These are phyloP conservation scores for Pleurotus salmoneostramineus DNA, from an alignment of 768 basidiomycete genomes.

Conservation along the genomic window DNA sequence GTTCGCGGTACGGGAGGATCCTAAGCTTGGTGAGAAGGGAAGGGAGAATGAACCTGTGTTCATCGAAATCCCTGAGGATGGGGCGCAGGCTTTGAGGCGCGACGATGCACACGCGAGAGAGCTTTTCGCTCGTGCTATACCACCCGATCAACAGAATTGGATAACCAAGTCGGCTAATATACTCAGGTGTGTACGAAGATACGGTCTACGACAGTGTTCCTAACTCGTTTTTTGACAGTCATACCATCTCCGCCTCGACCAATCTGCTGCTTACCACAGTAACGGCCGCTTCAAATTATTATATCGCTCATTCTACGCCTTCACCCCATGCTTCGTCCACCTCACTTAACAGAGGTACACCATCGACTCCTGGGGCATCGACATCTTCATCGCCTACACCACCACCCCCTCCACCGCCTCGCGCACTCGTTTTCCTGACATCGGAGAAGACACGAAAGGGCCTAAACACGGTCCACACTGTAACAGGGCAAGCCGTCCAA, in stretches of 20 bases:
- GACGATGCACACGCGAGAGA: conserved; percentile 40
- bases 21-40: conserved; percentile 41
- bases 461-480: conserved; percentile 56
- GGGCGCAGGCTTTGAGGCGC: conserved; percentile 22
- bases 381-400: conserved; percentile 8
- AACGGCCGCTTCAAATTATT: conserved; percentile 55
- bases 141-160: conserved; percentile 69
- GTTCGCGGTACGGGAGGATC: conserved; percentile 56
- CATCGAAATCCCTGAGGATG: conserved; percentile 59
- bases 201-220: not conserved
- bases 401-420: conserved; percentile 30
- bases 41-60: conserved; percentile 65
- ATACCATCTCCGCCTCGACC: conserved; percentile 65
- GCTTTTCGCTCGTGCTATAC: conserved; percentile 58
- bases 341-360: conserved; percentile 10
- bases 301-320: conserved; percentile 55
- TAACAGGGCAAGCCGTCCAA: conserved; percentile 63
- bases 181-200: conserved; percentile 45
- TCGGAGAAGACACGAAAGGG: conserved; percentile 56
- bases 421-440: conserved; percentile 53
- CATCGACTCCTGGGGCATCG: conserved; percentile 10
- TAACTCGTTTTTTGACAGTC: conserved; percentile 30
- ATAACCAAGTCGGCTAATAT: conserved; percentile 58
- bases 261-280: conserved; percentile 61
- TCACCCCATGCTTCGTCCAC: conserved; percentile 34